Evolutionary conservation across 2,329 filamentous ascomycete genomes (phyloP).

Genomic region (Apiospora aurea): DNA sequence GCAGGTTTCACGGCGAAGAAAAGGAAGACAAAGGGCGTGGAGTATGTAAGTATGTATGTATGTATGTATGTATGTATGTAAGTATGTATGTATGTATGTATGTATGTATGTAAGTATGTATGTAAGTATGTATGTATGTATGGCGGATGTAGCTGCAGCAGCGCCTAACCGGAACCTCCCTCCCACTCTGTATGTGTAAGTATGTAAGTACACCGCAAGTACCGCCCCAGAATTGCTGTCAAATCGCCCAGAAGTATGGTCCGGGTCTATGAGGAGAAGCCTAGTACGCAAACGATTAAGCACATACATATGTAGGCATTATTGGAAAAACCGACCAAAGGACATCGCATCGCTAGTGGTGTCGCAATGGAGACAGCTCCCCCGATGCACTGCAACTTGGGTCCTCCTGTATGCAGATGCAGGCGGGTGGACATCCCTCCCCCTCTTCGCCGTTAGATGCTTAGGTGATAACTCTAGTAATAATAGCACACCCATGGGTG

Average conservation of each 20-base stretch:
- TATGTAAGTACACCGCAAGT: slow-evolving; percentile 3
- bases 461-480: neutral
- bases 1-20: neutral
- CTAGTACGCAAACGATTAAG: neutral
- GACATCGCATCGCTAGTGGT: neutral
- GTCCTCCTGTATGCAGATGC: neutral
- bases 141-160: neutral
- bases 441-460: slow-evolving; percentile 1
- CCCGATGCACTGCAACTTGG: slow-evolving; percentile 7
- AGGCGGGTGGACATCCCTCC: neutral
- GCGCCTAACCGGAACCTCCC: slow-evolving; percentile 2
- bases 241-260: neutral
- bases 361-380: neutral
- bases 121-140: neutral
- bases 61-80: neutral
- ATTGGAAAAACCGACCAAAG: neutral
- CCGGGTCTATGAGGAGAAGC: neutral
- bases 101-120: neutral
- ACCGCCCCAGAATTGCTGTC: slow-evolving; percentile 10
- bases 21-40: neutral
- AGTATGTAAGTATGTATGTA: no score
- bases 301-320: neutral
- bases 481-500: neutral
- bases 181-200: neutral
- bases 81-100: neutral